Conservation (phyloP, 768 basidiomycete species). For the Panellus pusillus region DNA sequence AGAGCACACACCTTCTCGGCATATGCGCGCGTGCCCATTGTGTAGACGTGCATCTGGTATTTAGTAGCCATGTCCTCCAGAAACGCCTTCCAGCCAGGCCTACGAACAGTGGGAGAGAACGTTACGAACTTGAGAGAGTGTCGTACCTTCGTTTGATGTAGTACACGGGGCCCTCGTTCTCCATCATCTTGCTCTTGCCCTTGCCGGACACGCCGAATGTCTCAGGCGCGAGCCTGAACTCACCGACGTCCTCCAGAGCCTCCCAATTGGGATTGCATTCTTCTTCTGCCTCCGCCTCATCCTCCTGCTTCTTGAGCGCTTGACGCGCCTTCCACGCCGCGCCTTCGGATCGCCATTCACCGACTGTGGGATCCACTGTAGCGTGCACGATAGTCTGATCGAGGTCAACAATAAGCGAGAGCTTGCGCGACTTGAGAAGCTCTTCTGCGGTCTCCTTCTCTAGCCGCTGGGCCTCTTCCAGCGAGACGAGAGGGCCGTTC, state of each 20-base stretch:
- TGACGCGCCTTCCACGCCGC: conserved; percentile 75
- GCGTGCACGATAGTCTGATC: conserved; percentile 99
- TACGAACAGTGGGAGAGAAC: conserved; percentile 24
- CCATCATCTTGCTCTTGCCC: conserved; percentile 64
- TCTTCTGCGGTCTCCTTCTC: conserved; percentile 81
- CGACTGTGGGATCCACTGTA: conserved; percentile 97
- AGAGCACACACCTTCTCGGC: conserved; percentile 93
- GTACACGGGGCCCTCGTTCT: conserved; percentile 88
- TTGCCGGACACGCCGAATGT: conserved; percentile 51
- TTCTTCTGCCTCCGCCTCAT: conserved; percentile 49
- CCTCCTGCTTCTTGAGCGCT: conserved; percentile 36
- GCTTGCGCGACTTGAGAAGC: conserved; percentile 71
- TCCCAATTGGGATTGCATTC: conserved; percentile 92
- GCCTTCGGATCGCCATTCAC: conserved; percentile 92
- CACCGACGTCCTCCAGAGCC: conserved; percentile 86
- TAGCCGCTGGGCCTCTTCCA: conserved; percentile 88
- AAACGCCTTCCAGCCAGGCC: conserved; percentile 86
- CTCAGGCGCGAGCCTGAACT: conserved; percentile 88
- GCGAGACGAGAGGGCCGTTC: conserved; percentile 86
- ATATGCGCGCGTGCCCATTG: conserved; percentile 97
- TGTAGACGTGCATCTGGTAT: conserved; percentile 99
- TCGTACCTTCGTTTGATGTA: conserved; percentile 95
- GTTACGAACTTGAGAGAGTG: conserved; percentile 3
- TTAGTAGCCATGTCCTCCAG: conserved; percentile 66
- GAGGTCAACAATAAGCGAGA: conserved; percentile 96